phyloP scores from a whole-genome alignment of 257 asterid genomes.

The Leonotis leonurus region DNA sequence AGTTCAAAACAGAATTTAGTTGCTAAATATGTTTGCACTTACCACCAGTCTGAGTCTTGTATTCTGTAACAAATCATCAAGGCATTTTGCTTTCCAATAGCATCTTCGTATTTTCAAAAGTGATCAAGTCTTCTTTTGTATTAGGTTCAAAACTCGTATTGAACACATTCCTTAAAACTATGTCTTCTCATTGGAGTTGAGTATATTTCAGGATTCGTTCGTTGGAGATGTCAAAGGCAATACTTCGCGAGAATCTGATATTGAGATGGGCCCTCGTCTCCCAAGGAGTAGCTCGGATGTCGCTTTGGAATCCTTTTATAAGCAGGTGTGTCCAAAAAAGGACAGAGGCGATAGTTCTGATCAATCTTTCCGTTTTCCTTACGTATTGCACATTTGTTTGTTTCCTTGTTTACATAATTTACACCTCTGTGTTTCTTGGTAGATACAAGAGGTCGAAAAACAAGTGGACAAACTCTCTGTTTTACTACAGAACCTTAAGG shows the following conservation, averaged over 20 bases:
- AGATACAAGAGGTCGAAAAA: constrained; percentile 68
- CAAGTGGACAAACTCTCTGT: constrained; percentile 56
- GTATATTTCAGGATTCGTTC: constrained; percentile 45
- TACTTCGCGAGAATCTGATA: constrained; percentile 36
- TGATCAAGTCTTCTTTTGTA: background rate
- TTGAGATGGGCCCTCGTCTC: constrained; percentile 51
- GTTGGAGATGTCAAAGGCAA: constrained; percentile 36
- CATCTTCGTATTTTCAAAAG: too few species aligned
- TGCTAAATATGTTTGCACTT: too few species aligned
- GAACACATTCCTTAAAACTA: background rate
- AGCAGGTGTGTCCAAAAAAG: constrained; percentile 34
- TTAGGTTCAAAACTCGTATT: background rate
- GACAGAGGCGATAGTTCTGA: background rate
- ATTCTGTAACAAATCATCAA: too few species aligned
- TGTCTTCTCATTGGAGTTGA: background rate
- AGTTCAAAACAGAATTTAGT: too few species aligned
- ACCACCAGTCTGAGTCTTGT: too few species aligned
- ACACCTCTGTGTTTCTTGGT: background rate
- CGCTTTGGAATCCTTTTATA: constrained; percentile 59
- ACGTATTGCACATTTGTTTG: background rate
- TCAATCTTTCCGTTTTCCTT: background rate
- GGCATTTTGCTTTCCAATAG: too few species aligned
- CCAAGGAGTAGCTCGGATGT: constrained; percentile 52
- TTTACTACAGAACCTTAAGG: constrained; percentile 59
- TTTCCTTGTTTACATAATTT: background rate